Percentiles rank a stretch among this genome's conserved stretches.
Conservation (phyloP, 352 stramenopile species). For the Thalassiosira hispida region DNA sequence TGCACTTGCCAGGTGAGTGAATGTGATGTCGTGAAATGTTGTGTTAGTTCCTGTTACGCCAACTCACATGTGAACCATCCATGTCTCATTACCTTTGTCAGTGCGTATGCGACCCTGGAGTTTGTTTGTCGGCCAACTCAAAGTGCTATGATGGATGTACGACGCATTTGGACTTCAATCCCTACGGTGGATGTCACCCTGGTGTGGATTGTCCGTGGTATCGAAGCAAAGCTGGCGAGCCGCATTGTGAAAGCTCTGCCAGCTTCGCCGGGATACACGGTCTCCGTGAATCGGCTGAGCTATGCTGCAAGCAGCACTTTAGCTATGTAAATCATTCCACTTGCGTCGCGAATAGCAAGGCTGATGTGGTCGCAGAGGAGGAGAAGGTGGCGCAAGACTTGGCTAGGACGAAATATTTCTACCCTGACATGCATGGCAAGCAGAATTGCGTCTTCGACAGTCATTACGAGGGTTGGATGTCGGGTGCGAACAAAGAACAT, state of each 20-base stretch:
- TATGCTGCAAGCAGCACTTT: conserved; percentile 33
- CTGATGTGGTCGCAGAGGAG: conserved; percentile 10
- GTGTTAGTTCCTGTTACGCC: no score
- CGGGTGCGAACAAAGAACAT: not conserved
- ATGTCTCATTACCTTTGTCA: not conserved
- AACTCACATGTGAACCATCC: not conserved
- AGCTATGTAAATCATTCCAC: not conserved
- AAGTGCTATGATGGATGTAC: conserved; percentile 38
- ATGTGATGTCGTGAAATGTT: no score
- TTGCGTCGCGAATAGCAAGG: conserved; percentile 21
- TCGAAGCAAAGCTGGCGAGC: conserved; percentile 4
- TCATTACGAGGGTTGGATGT: conserved; percentile 30
- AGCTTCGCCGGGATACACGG: conserved; percentile 23
- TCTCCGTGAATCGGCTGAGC: conserved; percentile 17
- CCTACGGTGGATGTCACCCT: conserved; percentile 13
- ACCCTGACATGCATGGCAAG: conserved; percentile 22
- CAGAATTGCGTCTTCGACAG: conserved; percentile 25
- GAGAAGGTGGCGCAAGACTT: not conserved
- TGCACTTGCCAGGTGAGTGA: conserved; percentile 22
- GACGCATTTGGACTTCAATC: conserved; percentile 29
- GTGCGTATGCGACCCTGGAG: conserved; percentile 21
- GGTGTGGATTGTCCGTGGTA: conserved; percentile 29
- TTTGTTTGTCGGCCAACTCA: conserved; percentile 26
- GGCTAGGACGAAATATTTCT: conserved; percentile 7
- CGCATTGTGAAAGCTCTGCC: conserved; percentile 25